These are phyloP conservation scores for Luffa aegyptiaca DNA, from an alignment of 306 rosid species.

Conservation along the genomic window DNA sequence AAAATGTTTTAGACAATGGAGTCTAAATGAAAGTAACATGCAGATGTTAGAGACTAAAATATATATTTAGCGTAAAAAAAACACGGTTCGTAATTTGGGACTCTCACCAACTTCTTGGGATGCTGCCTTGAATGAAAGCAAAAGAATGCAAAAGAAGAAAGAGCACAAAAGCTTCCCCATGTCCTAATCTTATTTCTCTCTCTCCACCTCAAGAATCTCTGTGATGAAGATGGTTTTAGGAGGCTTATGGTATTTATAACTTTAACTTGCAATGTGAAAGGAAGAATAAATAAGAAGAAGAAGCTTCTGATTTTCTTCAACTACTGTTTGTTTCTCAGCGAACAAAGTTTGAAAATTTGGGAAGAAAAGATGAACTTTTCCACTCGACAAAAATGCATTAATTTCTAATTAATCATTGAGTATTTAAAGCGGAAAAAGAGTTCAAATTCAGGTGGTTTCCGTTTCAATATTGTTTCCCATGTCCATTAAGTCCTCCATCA, in stretches of 20 bases:
- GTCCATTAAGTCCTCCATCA: not conserved
- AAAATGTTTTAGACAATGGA: too few species aligned
- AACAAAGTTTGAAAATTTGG: not conserved
- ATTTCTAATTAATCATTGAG: not conserved
- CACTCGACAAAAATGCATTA: not conserved
- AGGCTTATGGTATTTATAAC: not conserved
- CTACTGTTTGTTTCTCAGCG: not conserved
- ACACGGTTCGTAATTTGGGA: too few species aligned
- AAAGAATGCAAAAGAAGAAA: not conserved
- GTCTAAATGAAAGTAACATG: too few species aligned
- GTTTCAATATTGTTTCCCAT: constrained; percentile 2
- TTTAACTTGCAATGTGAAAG: not conserved
- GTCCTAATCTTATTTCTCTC: not conserved
- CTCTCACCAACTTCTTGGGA: constrained; percentile 12
- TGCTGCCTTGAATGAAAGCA: constrained; percentile 1
- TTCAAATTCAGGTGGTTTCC: not conserved
- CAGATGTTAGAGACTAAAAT: not conserved
- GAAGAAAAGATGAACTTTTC: constrained; percentile 3
- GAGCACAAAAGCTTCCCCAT: not conserved
- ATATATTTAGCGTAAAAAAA: too few species aligned
- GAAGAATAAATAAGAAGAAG: not conserved
- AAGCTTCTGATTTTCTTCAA: not conserved
- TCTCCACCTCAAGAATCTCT: not conserved
- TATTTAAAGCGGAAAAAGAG: not conserved
- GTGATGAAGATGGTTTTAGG: not conserved